phyloP scores from a whole-genome alignment of 176 grass and related monocot genomes.

The Saccharum officinarum region DNA sequence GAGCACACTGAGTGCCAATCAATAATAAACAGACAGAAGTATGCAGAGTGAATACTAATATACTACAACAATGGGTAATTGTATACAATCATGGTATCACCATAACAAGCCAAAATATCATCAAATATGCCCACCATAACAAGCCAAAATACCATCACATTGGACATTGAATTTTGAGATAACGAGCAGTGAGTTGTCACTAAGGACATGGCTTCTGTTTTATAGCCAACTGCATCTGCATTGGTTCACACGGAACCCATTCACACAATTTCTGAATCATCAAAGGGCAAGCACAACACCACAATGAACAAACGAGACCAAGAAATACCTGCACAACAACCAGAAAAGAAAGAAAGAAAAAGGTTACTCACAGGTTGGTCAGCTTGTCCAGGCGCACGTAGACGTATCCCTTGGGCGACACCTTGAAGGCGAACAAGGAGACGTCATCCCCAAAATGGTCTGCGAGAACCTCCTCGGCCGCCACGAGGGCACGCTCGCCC shows the following conservation, averaged over 20 bases:
- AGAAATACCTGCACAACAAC: not conserved
- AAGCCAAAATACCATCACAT: not conserved
- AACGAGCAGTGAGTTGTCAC: not conserved
- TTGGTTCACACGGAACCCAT: not conserved
- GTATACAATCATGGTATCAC: not conserved
- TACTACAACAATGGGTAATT: not conserved
- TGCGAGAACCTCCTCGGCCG: constrained; percentile 60
- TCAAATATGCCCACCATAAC: not conserved
- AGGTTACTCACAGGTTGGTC: constrained; percentile 35
- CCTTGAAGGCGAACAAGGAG: constrained; percentile 82
- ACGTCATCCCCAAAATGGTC: constrained; percentile 66
- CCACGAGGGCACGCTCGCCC: constrained; percentile 57
- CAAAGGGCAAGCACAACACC: not conserved
- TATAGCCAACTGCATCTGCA: not conserved
- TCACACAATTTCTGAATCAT: not conserved
- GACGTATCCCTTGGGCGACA: constrained; percentile 86
- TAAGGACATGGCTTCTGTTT: not conserved
- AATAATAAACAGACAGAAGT: not conserved
- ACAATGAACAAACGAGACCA: not conserved
- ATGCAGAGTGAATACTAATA: not conserved
- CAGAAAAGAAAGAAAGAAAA: not conserved
- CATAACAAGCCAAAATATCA: not conserved
- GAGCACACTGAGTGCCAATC: not conserved
- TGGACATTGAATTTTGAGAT: not conserved
- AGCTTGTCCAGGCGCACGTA: constrained; percentile 89